Conservation (phyloP, 2,329 filamentous ascomycete species). For the Fusarium mexicanum region DNA sequence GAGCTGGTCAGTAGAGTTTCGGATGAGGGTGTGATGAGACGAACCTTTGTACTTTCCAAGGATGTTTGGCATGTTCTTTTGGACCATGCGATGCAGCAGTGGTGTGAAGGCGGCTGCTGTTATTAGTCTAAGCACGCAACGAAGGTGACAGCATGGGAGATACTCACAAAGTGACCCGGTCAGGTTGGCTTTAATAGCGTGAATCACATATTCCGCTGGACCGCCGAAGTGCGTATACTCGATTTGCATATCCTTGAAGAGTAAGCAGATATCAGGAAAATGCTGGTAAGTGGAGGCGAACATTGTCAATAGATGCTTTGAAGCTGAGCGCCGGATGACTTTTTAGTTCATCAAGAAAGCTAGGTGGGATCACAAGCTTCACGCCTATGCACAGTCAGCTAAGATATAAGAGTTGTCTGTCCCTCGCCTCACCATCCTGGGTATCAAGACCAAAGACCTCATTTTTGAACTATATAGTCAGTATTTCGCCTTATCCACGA, state of each 20-base stretch:
- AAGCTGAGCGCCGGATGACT: conserved; percentile 19
- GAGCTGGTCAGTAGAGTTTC: fast-evolving
- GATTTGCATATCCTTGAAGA: conserved; percentile 7
- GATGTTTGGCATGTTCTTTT: not conserved
- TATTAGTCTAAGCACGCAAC: not conserved
- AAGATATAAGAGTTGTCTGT: not conserved
- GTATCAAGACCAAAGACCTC: conserved; percentile 20
- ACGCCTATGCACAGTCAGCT: not conserved
- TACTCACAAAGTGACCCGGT: conserved; percentile 4
- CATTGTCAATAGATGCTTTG: conserved; percentile 16
- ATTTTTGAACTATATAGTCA: conserved; percentile 8
- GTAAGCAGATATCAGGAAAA: not conserved
- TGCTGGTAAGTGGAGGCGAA: fast-evolving
- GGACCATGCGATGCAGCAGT: not conserved
- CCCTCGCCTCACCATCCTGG: not conserved
- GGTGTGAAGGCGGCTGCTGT: not conserved
- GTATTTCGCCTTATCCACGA: fast-evolving
- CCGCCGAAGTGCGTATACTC: conserved; percentile 21
- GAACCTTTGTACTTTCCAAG: not conserved
- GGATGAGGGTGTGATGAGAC: fast-evolving
- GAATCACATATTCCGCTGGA: conserved; percentile 12
- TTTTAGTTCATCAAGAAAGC: not conserved
- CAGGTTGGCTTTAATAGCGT: conserved; percentile 14
- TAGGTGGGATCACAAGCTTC: not conserved
- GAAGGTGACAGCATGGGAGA: fast-evolving